A percentile compares a stretch with the other conserved stretches of the same genome.
Conservation (phyloP, 75 land plant genomes). For the Selaginella moellendorffii region DNA sequence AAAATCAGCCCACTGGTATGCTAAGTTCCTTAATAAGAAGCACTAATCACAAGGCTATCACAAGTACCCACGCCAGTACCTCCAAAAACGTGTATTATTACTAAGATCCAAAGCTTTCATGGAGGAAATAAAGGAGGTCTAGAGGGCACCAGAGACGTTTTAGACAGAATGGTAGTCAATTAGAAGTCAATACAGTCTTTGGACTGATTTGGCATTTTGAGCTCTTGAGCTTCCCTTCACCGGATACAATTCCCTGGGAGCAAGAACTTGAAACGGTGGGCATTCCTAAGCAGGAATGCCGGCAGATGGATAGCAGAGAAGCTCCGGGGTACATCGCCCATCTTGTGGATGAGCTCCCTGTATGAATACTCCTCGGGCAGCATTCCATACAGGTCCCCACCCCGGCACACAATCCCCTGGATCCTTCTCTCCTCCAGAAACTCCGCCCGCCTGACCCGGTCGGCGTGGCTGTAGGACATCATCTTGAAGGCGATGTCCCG, state of each 20-base stretch:
- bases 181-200: no score
- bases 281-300: conserved; percentile 31
- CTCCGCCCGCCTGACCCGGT: conserved; percentile 47
- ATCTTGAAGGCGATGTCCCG: conserved; percentile 73
- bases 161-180: no score
- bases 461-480: conserved; percentile 76
- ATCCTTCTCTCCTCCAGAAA: conserved; percentile 44
- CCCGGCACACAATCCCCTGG: conserved; percentile 58
- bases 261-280: conserved; percentile 33
- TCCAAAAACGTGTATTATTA: no score
- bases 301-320: conserved; percentile 52
- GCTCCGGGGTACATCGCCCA: conserved; percentile 56
- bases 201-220: no score
- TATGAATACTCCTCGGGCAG: conserved; percentile 69
- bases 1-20: conserved; percentile 43
- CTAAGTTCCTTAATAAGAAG: conserved; percentile 27
- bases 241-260: conserved; percentile 63
- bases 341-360: conserved; percentile 55
- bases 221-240: no score
- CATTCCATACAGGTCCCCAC: conserved; percentile 70
- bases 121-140: no score
- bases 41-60: no score
- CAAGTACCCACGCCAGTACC: no score
- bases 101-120: no score
- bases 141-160: no score